Evolutionary conservation across 2,329 filamentous ascomycete species (phyloP).

Genomic region (Botryotinia globosa): DNA sequence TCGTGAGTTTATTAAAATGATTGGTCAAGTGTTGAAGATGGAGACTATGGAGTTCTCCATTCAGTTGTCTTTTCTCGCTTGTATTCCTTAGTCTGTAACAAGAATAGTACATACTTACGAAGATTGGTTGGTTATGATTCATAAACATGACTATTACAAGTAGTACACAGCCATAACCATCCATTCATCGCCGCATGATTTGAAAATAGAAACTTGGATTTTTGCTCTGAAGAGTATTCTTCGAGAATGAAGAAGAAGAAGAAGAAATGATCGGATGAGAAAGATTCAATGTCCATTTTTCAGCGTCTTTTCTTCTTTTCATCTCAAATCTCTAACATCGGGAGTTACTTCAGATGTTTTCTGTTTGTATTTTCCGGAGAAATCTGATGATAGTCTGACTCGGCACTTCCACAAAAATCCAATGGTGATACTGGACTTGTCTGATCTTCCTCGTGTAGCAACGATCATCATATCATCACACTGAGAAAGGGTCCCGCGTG

Average conservation of each 20-base stretch:
- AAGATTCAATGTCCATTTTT: too few relatives aligned
- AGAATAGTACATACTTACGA: conserved; percentile 5
- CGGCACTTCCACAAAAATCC: background rate
- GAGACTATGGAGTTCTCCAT: background rate
- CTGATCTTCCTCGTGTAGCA: conserved; percentile 9
- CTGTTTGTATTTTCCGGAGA: background rate
- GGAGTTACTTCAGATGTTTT: background rate
- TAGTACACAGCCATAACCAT: background rate
- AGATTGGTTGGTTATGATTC: conserved; percentile 14
- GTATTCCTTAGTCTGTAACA: conserved; percentile 4
- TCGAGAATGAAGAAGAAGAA: background rate
- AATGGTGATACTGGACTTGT: conserved; percentile 14
- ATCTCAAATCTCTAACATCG: background rate
- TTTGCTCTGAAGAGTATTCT: background rate
- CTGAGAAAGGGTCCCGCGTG: background rate
- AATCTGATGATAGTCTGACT: background rate
- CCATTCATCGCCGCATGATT: background rate
- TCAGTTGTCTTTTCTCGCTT: conserved; percentile 15
- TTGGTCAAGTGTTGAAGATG: conserved; percentile 7
- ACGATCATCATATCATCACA: background rate
- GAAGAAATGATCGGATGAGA: background rate
- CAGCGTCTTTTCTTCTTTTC: background rate
- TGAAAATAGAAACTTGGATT: conserved; percentile 4
- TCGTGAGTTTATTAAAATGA: background rate
- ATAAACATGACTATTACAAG: background rate